phyloP scores from a whole-genome alignment of 1,284 basidiomycete genomes.

The Sporisorium exsertum region DNA sequence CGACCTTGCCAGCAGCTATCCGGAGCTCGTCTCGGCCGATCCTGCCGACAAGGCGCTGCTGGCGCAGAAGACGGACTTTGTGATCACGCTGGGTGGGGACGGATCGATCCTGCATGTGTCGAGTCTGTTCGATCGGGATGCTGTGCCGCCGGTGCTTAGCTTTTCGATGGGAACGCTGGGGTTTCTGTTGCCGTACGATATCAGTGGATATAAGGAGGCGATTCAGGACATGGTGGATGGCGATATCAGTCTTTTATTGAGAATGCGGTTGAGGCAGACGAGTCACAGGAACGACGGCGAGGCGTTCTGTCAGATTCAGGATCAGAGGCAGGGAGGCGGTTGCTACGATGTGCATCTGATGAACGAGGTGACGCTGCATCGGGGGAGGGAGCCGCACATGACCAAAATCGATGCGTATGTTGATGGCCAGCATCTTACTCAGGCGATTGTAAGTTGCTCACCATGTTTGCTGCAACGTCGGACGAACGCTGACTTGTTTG shows the following conservation, averaged over 20 bases:
- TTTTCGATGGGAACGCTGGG: slow-evolving; percentile 97
- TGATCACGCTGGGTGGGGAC: slow-evolving; percentile 92
- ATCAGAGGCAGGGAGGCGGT: slow-evolving; percentile 28
- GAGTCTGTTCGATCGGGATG: slow-evolving; percentile 85
- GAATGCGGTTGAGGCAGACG: slow-evolving; percentile 61
- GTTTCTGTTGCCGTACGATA: slow-evolving; percentile 86
- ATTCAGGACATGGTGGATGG: slow-evolving; percentile 56
- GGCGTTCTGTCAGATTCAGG: slow-evolving; percentile 40
- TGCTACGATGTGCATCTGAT: slow-evolving; percentile 87
- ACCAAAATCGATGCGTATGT: slow-evolving; percentile 94
- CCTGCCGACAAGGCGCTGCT: slow-evolving; percentile 30
- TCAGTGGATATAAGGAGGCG: slow-evolving; percentile 51
- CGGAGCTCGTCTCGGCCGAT: slow-evolving; percentile 36
- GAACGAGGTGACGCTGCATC: slow-evolving; percentile 94
- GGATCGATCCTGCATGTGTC: slow-evolving; percentile 95
- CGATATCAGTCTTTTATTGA: slow-evolving; percentile 54
- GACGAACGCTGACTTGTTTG: too few relatives aligned
- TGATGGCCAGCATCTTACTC: slow-evolving; percentile 94
- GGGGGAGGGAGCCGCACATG: slow-evolving; percentile 89
- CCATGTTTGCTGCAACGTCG: too few relatives aligned
- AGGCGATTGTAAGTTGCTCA: slow-evolving; percentile 78
- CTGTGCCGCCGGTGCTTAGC: slow-evolving; percentile 92
- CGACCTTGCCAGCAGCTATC: slow-evolving; percentile 27
- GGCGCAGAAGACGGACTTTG: slow-evolving; percentile 75
- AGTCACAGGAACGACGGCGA: slow-evolving; percentile 46